These are phyloP conservation scores for Aspergillus terreus DNA, from an alignment of 2,329 filamentous ascomycete species.

Conservation along the genomic window DNA sequence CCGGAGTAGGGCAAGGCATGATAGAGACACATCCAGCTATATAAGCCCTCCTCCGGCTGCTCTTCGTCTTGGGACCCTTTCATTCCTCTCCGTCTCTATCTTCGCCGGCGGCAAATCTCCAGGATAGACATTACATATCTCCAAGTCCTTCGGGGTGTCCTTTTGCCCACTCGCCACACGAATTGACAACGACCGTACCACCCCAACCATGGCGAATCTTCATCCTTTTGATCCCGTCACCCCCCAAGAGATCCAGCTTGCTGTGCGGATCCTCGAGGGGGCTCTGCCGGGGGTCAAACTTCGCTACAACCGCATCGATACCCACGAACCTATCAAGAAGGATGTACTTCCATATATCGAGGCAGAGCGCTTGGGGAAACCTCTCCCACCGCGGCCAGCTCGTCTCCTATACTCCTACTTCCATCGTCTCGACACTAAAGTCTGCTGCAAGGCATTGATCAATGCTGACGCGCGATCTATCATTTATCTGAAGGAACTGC, in stretches of 20 bases:
- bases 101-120: too few species aligned
- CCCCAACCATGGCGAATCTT: slow-evolving; percentile 9
- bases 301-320: slow-evolving; percentile 62
- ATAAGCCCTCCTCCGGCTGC: neutral
- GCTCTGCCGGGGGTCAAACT: slow-evolving; percentile 35
- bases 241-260: slow-evolving; percentile 35
- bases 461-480: slow-evolving; percentile 38
- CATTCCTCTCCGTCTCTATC: neutral
- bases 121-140: too few species aligned
- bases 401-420: slow-evolving; percentile 54
- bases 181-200: slow-evolving; percentile 10
- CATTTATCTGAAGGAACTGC: slow-evolving; percentile 39
- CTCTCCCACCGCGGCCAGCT: slow-evolving; percentile 48
- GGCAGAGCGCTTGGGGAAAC: slow-evolving; percentile 54
- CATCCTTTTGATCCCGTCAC: slow-evolving; percentile 39
- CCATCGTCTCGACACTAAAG: slow-evolving; percentile 36
- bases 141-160: too few species aligned
- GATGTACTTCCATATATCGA: slow-evolving; percentile 58
- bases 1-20: too few species aligned
- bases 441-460: slow-evolving; percentile 38
- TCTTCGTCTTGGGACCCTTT: neutral
- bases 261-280: slow-evolving; percentile 32
- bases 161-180: too few species aligned
- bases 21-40: neutral
- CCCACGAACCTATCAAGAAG: slow-evolving; percentile 62